A percentile compares a stretch with the other conserved stretches of the same genome.
phyloP scores from a whole-genome alignment of 352 stramenopile genomes.

The Globisporangium irregulare region DNA sequence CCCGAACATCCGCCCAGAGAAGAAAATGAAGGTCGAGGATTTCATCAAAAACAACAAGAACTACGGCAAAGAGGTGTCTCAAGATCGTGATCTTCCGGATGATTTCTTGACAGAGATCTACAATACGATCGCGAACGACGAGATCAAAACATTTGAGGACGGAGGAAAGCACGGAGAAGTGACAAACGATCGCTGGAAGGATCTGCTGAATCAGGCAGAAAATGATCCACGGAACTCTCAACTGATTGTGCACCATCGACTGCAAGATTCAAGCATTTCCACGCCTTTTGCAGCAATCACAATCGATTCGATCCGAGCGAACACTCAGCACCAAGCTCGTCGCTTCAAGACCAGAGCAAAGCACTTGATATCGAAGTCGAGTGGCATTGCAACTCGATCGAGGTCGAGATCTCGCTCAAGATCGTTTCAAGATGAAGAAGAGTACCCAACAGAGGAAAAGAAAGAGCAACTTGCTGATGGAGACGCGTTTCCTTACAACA shows the following conservation, averaged over 20 bases:
- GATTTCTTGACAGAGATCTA: slow-evolving; percentile 80
- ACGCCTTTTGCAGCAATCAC: background rate
- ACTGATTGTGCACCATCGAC: slow-evolving; percentile 53
- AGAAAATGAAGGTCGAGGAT: slow-evolving; percentile 84
- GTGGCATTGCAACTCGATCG: background rate
- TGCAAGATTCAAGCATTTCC: slow-evolving; percentile 13
- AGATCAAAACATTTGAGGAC: slow-evolving; percentile 85
- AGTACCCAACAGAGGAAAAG: background rate
- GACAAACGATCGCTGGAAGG: slow-evolving; percentile 76
- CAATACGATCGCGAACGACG: slow-evolving; percentile 61
- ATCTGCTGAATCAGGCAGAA: slow-evolving; percentile 72
- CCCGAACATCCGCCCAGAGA: slow-evolving; percentile 75
- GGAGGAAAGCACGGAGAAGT: slow-evolving; percentile 74
- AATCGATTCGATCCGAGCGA: slow-evolving; percentile 6
- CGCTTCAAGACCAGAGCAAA: background rate
- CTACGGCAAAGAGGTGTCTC: slow-evolving; percentile 85
- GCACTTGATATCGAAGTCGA: background rate
- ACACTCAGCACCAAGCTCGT: slow-evolving; percentile 10
- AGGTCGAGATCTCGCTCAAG: slow-evolving; percentile 4
- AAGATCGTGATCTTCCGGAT: slow-evolving; percentile 57
- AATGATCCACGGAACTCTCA: slow-evolving; percentile 53
- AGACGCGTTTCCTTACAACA: background rate
- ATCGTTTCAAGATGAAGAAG: slow-evolving; percentile 1
- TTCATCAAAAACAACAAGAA: slow-evolving; percentile 91
- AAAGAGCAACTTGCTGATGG: slow-evolving; percentile 14